A percentile compares a stretch with the other conserved stretches of the same genome.
Conservation (phyloP, 345 rosid genomes). For the Rhodamnia rubescens region DNA sequence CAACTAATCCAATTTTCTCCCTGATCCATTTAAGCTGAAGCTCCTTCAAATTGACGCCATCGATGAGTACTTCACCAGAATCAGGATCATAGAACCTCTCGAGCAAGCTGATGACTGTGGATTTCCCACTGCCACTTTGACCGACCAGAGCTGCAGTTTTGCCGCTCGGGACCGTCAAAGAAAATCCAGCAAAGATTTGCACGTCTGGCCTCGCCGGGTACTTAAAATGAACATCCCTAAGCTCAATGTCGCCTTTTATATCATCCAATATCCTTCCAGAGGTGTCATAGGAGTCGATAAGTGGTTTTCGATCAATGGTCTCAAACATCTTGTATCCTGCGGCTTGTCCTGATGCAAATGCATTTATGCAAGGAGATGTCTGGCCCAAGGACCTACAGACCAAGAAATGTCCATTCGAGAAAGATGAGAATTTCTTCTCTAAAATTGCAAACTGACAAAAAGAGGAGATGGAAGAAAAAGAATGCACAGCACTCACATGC, state of each 20-base stretch:
- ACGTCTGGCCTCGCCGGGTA: constrained; percentile 72
- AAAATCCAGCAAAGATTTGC: constrained; percentile 53
- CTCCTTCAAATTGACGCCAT: constrained; percentile 41
- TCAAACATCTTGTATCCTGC: constrained; percentile 73
- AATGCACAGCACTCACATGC: constrained; percentile 39
- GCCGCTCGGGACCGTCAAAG: constrained; percentile 38
- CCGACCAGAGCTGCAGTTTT: constrained; percentile 59
- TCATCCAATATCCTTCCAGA: constrained; percentile 35
- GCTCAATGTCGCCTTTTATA: constrained; percentile 43
- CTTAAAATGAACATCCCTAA: constrained; percentile 46
- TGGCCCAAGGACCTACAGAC: constrained; percentile 44
- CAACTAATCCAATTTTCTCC: constrained; percentile 49
- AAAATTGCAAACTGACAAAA: neutral
- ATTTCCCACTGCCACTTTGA: constrained; percentile 77
- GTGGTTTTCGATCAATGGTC: constrained; percentile 43
- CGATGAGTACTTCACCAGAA: constrained; percentile 52
- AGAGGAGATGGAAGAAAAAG: neutral
- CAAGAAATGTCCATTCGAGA: neutral
- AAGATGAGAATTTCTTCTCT: neutral
- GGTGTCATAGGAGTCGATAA: constrained; percentile 36
- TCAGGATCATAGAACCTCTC: constrained; percentile 72
- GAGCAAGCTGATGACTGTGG: constrained; percentile 53
- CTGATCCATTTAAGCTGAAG: constrained; percentile 50
- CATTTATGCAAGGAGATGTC: constrained; percentile 49
- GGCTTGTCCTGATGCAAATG: constrained; percentile 61